Percentiles rank a stretch among this genome's conserved stretches.
Evolutionary conservation across 1,139 yeast species (phyloP).

Genomic region (Saccharomyces hybrid): DNA sequence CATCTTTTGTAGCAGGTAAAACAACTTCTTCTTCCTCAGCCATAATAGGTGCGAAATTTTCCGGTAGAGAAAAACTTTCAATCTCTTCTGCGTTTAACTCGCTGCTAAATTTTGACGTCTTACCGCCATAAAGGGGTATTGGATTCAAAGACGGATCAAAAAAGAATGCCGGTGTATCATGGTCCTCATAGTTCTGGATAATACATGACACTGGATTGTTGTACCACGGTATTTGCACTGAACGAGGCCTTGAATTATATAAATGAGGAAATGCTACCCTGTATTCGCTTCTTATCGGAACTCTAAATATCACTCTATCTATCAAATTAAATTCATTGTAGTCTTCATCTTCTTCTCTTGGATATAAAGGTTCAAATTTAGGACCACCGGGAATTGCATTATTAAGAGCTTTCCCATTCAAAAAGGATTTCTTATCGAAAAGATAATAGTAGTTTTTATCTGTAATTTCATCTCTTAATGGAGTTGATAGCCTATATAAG

Average conservation of each 20-base stretch:
- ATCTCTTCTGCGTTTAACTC: conserved; percentile 17
- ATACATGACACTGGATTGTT: conserved; percentile 52
- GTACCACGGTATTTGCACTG: conserved; percentile 54
- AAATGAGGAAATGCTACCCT: conserved; percentile 78
- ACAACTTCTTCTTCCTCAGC: conserved; percentile 37
- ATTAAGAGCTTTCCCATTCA: conserved; percentile 86
- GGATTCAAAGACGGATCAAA: conserved; percentile 54
- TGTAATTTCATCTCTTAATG: conserved; percentile 49
- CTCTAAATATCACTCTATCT: conserved; percentile 76
- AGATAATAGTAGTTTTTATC: conserved; percentile 58
- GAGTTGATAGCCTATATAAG: conserved; percentile 58
- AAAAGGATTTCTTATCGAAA: conserved; percentile 69
- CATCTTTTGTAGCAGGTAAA: conserved; percentile 47
- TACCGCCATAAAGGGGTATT: conserved; percentile 35
- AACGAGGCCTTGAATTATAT: conserved; percentile 70
- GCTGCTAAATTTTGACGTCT: conserved; percentile 21
- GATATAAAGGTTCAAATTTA: conserved; percentile 81
- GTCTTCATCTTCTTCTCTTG: conserved; percentile 67
- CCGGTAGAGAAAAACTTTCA: conserved; percentile 36
- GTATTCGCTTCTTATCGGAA: conserved; percentile 72
- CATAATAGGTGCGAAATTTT: conserved; percentile 42
- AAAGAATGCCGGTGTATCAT: conserved; percentile 49
- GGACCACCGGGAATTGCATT: conserved; percentile 93
- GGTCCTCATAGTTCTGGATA: conserved; percentile 39
- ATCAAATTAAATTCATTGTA: conserved; percentile 84